Percentiles rank a stretch among this genome's conserved stretches.
These are phyloP conservation scores for Maudiozyma serrabonitensis DNA, from an alignment of 805 yeast genomes.

Conservation along the genomic window DNA sequence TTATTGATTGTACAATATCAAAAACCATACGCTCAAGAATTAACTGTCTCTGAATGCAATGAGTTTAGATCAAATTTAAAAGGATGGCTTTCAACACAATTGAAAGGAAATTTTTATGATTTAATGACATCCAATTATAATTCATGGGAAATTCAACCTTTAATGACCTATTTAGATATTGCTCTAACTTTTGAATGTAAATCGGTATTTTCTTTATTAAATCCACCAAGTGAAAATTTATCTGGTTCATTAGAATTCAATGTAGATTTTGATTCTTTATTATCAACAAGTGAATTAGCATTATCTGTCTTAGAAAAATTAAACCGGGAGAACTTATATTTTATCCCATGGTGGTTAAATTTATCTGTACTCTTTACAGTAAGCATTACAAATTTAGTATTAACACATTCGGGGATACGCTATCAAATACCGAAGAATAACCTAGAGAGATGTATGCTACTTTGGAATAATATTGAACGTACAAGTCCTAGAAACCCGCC, in stretches of 20 bases:
- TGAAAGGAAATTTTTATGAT: background rate
- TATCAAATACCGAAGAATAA: conserved; percentile 3
- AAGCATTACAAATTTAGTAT: conserved; percentile 34
- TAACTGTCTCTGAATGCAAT: conserved; percentile 9
- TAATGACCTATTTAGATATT: conserved; percentile 17
- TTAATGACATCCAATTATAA: background rate
- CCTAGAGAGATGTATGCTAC: conserved; percentile 11
- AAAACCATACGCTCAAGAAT: conserved; percentile 13
- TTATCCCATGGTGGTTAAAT: conserved; percentile 45
- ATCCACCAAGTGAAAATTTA: conserved; percentile 5
- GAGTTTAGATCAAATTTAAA: conserved; percentile 8
- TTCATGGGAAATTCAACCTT: conserved; percentile 11
- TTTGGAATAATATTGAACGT: conserved; percentile 20
- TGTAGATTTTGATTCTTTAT: conserved; percentile 8
- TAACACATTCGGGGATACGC: conserved; percentile 36
- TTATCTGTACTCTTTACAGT: conserved; percentile 37
- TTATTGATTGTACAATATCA: conserved; percentile 13
- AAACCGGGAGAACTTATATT: conserved; percentile 22
- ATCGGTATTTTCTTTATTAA: conserved; percentile 13
- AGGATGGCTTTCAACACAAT: conserved; percentile 9
- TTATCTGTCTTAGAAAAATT: conserved; percentile 27
- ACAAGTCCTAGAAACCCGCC: conserved; percentile 28
- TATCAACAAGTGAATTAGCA: conserved; percentile 7
- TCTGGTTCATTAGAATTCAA: conserved; percentile 5
- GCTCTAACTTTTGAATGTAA: conserved; percentile 15